phyloP scores from a whole-genome alignment of 2,329 filamentous ascomycete genomes.

The Calonectria henricotiae region DNA sequence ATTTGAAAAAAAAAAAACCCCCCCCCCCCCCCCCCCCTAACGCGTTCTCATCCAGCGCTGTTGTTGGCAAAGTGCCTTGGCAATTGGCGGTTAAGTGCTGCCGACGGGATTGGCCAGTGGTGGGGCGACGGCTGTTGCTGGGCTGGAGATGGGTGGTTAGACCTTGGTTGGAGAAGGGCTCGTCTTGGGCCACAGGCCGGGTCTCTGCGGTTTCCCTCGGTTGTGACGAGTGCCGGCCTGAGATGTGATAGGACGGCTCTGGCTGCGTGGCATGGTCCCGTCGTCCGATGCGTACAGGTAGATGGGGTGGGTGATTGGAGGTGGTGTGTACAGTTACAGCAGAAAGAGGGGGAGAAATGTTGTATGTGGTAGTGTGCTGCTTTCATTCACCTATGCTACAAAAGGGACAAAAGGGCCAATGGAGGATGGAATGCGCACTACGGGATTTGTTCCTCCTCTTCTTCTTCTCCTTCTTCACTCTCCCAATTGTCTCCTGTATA shows the following conservation, averaged over 20 bases:
- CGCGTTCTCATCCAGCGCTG: constrained; percentile 42
- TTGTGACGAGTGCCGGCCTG: constrained; percentile 47
- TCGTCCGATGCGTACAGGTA: constrained; percentile 36
- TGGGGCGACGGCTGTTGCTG: constrained; percentile 41
- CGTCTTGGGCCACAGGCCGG: constrained; percentile 39
- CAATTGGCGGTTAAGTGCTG: constrained; percentile 46
- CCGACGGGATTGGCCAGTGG: constrained; percentile 52
- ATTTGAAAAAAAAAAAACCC: too few species aligned
- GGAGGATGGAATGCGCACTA: neutral
- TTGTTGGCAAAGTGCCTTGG: constrained; percentile 15
- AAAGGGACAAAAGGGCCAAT: neutral
- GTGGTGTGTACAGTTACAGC: constrained; percentile 2
- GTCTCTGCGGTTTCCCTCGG: constrained; percentile 57
- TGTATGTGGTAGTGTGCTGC: neutral
- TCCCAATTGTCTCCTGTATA: constrained; percentile 20
- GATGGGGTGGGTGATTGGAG: neutral
- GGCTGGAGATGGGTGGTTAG: constrained; percentile 39
- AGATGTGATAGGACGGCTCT: constrained; percentile 9
- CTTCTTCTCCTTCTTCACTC: neutral
- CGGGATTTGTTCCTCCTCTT: neutral
- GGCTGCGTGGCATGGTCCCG: constrained; percentile 25
- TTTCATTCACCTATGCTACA: constrained; percentile 10
- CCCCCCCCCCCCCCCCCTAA: neutral
- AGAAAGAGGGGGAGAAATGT: constrained; percentile 14
- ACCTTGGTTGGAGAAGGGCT: constrained; percentile 35